phyloP scores from a whole-genome alignment of 2,329 filamentous ascomycete species.

The Sporothrix schenckii region DNA sequence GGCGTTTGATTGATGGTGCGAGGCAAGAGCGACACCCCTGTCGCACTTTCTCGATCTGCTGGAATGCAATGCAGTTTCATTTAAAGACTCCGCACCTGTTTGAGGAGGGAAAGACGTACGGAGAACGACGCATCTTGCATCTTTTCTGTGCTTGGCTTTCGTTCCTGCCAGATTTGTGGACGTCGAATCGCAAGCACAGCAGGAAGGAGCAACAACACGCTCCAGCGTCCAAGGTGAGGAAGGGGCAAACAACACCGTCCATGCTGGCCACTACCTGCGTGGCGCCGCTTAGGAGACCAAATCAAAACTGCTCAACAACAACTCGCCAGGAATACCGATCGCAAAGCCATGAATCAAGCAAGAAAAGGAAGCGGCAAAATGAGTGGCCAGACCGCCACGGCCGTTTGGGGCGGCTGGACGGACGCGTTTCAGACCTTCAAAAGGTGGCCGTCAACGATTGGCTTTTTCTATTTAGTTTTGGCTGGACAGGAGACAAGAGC shows the following conservation, averaged over 20 bases:
- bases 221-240: background rate
- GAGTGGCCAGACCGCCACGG: slow-evolving; percentile 15
- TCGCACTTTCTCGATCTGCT: slow-evolving; percentile 33
- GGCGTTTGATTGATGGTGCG: slow-evolving; percentile 29
- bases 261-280: no score
- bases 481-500: background rate
- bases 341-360: background rate
- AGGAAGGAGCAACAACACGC: background rate
- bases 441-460: slow-evolving; percentile 21
- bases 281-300: background rate
- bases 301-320: background rate
- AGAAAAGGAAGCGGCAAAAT: background rate
- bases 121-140: background rate
- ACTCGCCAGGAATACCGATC: background rate
- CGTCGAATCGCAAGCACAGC: background rate
- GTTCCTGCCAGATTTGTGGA: slow-evolving; percentile 5
- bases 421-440: slow-evolving; percentile 32
- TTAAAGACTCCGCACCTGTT: background rate
- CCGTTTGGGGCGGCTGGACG: slow-evolving; percentile 12
- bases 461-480: slow-evolving; percentile 3
- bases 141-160: background rate
- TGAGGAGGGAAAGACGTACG: background rate
- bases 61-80: slow-evolving; percentile 34
- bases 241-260: background rate
- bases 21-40: slow-evolving; percentile 33